phyloP scores from a whole-genome alignment of 148 eudicot genomes.

The Gaultheria prostrata region DNA sequence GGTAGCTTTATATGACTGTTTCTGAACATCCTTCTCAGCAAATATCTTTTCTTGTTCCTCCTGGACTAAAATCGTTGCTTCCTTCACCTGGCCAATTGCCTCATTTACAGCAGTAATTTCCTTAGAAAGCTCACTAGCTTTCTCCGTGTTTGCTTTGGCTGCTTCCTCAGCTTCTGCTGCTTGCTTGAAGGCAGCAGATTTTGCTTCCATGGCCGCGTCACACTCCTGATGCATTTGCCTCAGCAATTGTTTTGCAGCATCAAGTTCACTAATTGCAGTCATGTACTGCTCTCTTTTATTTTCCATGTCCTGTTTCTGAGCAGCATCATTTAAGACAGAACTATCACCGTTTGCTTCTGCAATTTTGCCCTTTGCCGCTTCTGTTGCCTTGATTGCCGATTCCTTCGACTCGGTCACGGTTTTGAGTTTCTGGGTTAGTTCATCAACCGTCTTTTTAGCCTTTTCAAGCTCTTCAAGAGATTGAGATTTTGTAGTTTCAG shows the following conservation, averaged over 20 bases:
- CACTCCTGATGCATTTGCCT: conserved; percentile 57
- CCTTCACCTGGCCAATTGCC: conserved; percentile 60
- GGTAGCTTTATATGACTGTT: conserved; percentile 45
- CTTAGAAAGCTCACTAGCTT: conserved; percentile 49
- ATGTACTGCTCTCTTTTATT: conserved; percentile 43
- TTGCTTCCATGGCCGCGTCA: conserved; percentile 51
- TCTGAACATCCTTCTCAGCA: conserved; percentile 53
- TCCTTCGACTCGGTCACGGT: conserved; percentile 55
- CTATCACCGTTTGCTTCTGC: conserved; percentile 38
- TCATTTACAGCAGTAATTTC: conserved; percentile 57
- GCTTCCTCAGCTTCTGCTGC: conserved; percentile 55
- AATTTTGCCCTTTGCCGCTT: conserved; percentile 53
- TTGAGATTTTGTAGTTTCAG: conserved; percentile 73
- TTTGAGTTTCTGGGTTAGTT: conserved; percentile 55
- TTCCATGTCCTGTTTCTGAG: conserved; percentile 40
- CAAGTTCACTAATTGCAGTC: conserved; percentile 48
- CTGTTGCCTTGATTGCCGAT: conserved; percentile 51
- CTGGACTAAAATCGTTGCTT: conserved; percentile 47
- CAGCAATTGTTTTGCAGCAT: conserved; percentile 66
- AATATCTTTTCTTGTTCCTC: conserved; percentile 48
- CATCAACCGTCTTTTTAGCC: conserved; percentile 61
- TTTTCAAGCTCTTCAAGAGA: conserved; percentile 75
- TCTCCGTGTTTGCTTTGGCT: conserved; percentile 45
- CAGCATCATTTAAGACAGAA: conserved; percentile 26
- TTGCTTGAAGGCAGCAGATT: conserved; percentile 50